These are phyloP conservation scores for Pleurotus tuber-regium DNA, from an alignment of 768 basidiomycete species.

Conservation along the genomic window DNA sequence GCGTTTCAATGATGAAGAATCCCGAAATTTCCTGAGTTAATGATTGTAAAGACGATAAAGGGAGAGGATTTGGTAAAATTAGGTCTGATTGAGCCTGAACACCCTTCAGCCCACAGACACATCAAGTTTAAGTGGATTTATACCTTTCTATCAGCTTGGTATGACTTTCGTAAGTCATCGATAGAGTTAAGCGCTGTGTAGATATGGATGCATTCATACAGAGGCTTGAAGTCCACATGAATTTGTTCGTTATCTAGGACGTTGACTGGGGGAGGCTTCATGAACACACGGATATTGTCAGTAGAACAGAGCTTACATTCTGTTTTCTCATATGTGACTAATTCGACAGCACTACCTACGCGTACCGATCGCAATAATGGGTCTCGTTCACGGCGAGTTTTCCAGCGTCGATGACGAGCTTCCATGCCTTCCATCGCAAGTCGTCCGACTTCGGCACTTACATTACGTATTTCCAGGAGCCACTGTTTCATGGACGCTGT, in stretches of 20 bases:
- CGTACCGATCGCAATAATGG: conserved; percentile 70
- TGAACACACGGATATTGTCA: conserved; percentile 10
- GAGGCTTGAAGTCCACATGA: conserved; percentile 88
- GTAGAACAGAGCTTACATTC: conserved; percentile 67
- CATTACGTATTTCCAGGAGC: conserved; percentile 91
- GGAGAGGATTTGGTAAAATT: conserved; percentile 77
- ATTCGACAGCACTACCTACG: conserved; percentile 90
- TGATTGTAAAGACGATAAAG: conserved; percentile 62
- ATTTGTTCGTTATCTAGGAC: conserved; percentile 90
- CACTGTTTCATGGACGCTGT: conserved; percentile 96
- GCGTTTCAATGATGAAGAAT: conserved; percentile 95
- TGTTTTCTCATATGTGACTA: conserved; percentile 89
- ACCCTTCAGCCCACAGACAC: conserved; percentile 11
- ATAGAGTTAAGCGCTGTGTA: conserved; percentile 90
- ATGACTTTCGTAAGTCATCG: conserved; percentile 85
- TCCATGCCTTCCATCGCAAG: conserved; percentile 93
- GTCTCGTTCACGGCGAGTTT: conserved; percentile 80
- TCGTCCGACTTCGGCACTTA: conserved; percentile 80
- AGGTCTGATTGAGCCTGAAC: conserved; percentile 92
- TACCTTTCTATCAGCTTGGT: conserved; percentile 96
- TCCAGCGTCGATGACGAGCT: conserved; percentile 77
- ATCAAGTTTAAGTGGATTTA: conserved; percentile 11
- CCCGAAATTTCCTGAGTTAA: conserved; percentile 93
- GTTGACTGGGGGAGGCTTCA: conserved; percentile 55
- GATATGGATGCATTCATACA: conserved; percentile 97